Base-by-base conservation (phyloP, 2,329 filamentous ascomycete species). In the Venturia oleaginea region DNA sequence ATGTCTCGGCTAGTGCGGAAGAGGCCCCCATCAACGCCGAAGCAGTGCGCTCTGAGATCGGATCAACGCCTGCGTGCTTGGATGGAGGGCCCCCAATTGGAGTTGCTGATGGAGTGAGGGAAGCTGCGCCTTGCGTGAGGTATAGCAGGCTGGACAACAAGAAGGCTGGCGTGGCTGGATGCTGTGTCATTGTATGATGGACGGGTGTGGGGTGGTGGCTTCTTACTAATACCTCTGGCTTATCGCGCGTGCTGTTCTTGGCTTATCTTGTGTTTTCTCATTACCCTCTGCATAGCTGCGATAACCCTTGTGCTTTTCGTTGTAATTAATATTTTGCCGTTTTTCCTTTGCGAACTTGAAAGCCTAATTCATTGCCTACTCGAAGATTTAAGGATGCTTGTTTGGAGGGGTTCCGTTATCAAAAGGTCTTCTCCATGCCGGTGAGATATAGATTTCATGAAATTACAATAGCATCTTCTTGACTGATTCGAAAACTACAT, bases 161-260 rank as follows among this genome's bases (percentile, higher is more conserved):
- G 46, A 51, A 24, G 22, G 46, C 22, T 15, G 46, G 22, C 24
- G 22, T 51, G 51, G 51, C 51, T 34, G 51, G 24, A 22, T 57
- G 51, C 30, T 57, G 51, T 57, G 51, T 57, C 19, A 34, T 57
- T 34, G 19, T 57, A 57, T 57, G 51, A 57, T 34, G 51, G 51
- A 13, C 8, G 51, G 24, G 3, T 22, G 8, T 15, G 27, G 17
- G 51, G 27, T 57, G 51, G 51, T 34, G 27, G 51, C 51, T 34
- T n/a, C 19, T 34, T 57, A 57, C 51, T 57, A 57, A 57, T 57
- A 57, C 19, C 51, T 51, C 22, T 51, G 46, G 8, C 13, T 51
- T 27, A 51, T 17, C 46, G 22, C 46, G 22, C 46, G 6, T 13
- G 8, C 22, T 51, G 10, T 3, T 24, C 27, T 27, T 48, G 43